Base-by-base conservation (phyloP, 176 grass and related monocot genomes). In the Cenchrus purpureus region DNA sequence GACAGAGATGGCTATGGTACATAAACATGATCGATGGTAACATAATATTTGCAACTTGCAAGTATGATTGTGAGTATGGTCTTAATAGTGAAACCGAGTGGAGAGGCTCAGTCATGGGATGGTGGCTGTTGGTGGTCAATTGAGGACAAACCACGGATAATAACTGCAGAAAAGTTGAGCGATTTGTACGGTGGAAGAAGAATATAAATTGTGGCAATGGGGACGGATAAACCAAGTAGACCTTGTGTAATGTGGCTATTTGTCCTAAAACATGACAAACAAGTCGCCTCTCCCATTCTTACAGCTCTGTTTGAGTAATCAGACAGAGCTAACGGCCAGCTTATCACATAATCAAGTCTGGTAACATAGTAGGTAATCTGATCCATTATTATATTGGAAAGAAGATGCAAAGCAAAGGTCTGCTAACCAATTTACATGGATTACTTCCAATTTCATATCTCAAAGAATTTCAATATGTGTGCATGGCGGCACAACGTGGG, bases 351-450 rank as follows among this genome's bases (percentile, higher is more conserved):
- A 60, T 28, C 79, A 83, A 20, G 11, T 83, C 57, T 4, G 25
- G 28, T 42, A 65, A 86, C 58, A 60, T 78, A 86, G 83, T 50
- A 90, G 84, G 58, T 78, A 66, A 42, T 50, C 66, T 73, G 66
- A 66, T 86, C 72, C 79, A 77, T 50, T 90, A 56, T 59, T 51
- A 68, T 66, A 17, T 60, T 42, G 60, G 42, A 68, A 85, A 25
- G 49, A 73, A 59, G 70, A 62, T 15, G 28, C 15, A 16, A 68
- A 67, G 15, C 8, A 19, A 83, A 67, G 42, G 20, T 74, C 0
- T 52, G 20, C n/a, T 82, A 68, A 83, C 49, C 50, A 65, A 83
- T 57, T 65, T 82, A 70, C 74, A 66, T 42, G 49, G 22, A 40
- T 32, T 60, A 78, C 14, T 2, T 16, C 3, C 9, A 83, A 29